A percentile compares a stretch with the other conserved stretches of the same genome.
phyloP scores from a whole-genome alignment of 2,329 filamentous ascomycete genomes.

The Neonectria punicea region DNA sequence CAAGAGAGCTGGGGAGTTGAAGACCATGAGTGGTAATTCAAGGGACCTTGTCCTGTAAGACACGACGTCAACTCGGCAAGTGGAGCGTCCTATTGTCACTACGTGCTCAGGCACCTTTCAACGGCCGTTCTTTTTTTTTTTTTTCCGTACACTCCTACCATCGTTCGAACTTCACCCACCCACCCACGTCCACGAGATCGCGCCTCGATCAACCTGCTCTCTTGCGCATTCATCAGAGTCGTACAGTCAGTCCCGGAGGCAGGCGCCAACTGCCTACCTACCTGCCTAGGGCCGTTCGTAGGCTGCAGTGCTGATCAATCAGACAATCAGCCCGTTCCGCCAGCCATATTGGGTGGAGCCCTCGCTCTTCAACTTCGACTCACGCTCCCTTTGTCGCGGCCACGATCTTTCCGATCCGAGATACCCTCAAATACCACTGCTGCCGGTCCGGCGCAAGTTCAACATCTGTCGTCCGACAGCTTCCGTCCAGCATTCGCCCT shows the following conservation, averaged over 20 bases:
- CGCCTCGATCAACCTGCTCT: not conserved
- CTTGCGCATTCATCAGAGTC: not conserved
- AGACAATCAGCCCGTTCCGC: not conserved
- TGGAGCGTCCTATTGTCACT: slow-evolving; percentile 1
- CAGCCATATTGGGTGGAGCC: slow-evolving; percentile 7
- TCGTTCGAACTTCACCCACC: slow-evolving; percentile 4
- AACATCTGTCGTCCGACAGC: not conserved
- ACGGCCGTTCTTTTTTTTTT: slow-evolving; percentile 9
- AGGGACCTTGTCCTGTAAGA: slow-evolving; percentile 3
- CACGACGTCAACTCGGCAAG: not conserved
- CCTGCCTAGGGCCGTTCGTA: not conserved
- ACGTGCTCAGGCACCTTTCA: not conserved
- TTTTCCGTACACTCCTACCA: not conserved
- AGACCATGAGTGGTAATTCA: not conserved
- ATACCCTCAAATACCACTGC: not conserved
- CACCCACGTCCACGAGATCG: slow-evolving; percentile 1
- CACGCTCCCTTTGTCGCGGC: not conserved
- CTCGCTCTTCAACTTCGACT: slow-evolving; percentile 2
- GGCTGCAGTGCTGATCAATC: slow-evolving; percentile 15
- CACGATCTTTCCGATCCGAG: not conserved
- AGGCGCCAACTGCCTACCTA: not conserved
- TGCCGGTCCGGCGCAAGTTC: not conserved
- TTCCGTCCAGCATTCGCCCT: not conserved
- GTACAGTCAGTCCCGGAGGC: not conserved
- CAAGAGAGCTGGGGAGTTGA: not conserved